phyloP scores from a whole-genome alignment of 2,329 filamentous ascomycete genomes.

The Fusarium veterinarium region DNA sequence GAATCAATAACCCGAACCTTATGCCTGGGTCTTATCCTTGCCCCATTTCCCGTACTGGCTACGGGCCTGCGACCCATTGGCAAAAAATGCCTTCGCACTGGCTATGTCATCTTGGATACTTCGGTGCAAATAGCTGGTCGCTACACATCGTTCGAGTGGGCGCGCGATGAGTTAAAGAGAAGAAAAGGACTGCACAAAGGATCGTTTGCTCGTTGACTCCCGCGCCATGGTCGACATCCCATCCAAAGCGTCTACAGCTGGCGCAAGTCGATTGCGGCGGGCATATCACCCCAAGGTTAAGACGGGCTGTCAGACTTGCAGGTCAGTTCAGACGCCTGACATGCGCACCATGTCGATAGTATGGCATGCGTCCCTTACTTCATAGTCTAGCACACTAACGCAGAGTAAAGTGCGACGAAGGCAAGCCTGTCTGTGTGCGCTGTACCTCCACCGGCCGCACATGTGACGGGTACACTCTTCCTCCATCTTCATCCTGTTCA shows the following conservation, averaged over 20 bases:
- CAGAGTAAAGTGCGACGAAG: background rate
- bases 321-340: background rate
- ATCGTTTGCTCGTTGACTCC: background rate
- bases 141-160: rapidly evolving
- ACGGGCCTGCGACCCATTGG: background rate
- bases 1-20: background rate
- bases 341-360: background rate
- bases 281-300: background rate
- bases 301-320: background rate
- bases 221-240: background rate
- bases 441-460: conserved; percentile 14
- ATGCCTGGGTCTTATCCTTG: background rate
- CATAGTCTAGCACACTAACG: background rate
- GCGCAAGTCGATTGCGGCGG: background rate
- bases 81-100: background rate
- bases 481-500: background rate
- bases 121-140: background rate
- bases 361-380: too few species aligned
- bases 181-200: background rate
- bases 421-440: conserved; percentile 1
- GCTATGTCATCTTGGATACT: too few species aligned
- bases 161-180: background rate
- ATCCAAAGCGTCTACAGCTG: rapidly evolving
- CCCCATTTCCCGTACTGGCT: background rate
- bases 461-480: conserved; percentile 13